Base-by-base conservation (phyloP, 2,329 filamentous ascomycete genomes). In the Anisogramma anomala region DNA sequence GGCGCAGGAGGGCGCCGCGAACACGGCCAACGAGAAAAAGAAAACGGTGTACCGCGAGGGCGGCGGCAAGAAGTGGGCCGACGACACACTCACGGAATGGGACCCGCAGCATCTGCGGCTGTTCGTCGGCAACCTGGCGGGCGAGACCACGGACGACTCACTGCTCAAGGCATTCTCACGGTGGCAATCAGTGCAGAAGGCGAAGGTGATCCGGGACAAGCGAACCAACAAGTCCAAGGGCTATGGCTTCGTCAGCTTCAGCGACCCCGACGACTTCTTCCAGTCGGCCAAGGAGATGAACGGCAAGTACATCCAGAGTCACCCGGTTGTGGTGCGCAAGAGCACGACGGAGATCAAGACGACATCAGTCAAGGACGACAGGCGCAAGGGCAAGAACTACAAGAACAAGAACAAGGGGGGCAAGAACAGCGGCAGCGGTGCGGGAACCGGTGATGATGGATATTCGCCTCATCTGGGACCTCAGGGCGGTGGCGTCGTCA, bases 231-330 rank as follows among this genome's bases (percentile, higher is more conserved):
- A 98, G 66, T 93, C 84, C 55, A 94, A 91, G 59, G 91, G 89
- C 0, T 98, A 85, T 58, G 91, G 91, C 3, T 98, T 98, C 56
- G 88, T 98, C 42, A 91, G 85, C 61, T 96, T 98, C 64, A 82
- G 80, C 53, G 84, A 95, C 57, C 84, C 87, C 22, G 91, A 98
- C 59, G 88, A 95, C 56, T 96, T 93, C 60, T 96, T 98, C 69
- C 78, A 85, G 54, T 89, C 91, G 2, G 89, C 87, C 54, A 87
- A 91, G 65, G 89, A 96, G 66, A 96, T 96, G 91, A 84, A 95
- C 55, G 88, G 88, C 53, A 96, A 98, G 66, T 98, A 98, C 63
- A 96, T 98, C 57, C 89, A 94, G 54, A 95, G 87, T 59, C 91
- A 96, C 61, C 91, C 91, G 0, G 84, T 95, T 20, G 68, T 84